These are phyloP conservation scores for Nitzschia sp. DNA, from an alignment of 108 stramenopile genomes.

Conservation along the genomic window DNA sequence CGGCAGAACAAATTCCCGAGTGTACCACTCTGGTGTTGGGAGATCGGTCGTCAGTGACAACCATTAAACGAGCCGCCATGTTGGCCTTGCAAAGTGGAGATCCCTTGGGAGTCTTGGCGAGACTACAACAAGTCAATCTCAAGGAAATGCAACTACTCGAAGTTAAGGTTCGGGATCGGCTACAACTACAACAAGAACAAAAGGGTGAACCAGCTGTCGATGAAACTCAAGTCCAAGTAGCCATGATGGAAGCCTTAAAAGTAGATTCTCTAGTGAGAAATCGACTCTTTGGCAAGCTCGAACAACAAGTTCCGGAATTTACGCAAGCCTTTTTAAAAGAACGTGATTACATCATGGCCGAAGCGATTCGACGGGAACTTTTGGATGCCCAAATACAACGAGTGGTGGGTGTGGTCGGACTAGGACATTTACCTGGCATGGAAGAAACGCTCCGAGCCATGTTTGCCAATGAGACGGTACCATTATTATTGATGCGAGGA, in stretches of 20 bases:
- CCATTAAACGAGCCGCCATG: constrained; percentile 33
- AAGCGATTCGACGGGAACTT: constrained; percentile 31
- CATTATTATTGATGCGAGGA: neutral
- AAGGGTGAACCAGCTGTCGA: constrained; percentile 15
- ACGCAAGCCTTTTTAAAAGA: constrained; percentile 41
- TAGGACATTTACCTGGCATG: constrained; percentile 42
- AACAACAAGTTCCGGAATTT: constrained; percentile 44
- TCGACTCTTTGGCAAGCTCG: constrained; percentile 34
- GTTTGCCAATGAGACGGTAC: constrained; percentile 14
- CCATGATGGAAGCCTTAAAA: constrained; percentile 41
- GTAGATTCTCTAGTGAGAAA: constrained; percentile 30
- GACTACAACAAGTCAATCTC: constrained; percentile 13
- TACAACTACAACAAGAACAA: neutral
- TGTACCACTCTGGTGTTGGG: constrained; percentile 32
- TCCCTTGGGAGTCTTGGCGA: constrained; percentile 15
- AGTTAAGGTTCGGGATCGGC: constrained; percentile 10
- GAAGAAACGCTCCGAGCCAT: constrained; percentile 21
- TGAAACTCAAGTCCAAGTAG: constrained; percentile 19
- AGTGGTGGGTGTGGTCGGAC: constrained; percentile 41
- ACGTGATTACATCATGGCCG: constrained; percentile 43
- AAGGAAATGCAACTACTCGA: constrained; percentile 36
- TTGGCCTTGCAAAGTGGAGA: constrained; percentile 35
- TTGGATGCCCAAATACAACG: neutral
- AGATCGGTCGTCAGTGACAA: constrained; percentile 32
- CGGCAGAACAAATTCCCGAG: constrained; percentile 14